These are phyloP conservation scores for Ceratobasidium sp. DNA, from an alignment of 1,284 basidiomycete genomes.

Conservation along the genomic window DNA sequence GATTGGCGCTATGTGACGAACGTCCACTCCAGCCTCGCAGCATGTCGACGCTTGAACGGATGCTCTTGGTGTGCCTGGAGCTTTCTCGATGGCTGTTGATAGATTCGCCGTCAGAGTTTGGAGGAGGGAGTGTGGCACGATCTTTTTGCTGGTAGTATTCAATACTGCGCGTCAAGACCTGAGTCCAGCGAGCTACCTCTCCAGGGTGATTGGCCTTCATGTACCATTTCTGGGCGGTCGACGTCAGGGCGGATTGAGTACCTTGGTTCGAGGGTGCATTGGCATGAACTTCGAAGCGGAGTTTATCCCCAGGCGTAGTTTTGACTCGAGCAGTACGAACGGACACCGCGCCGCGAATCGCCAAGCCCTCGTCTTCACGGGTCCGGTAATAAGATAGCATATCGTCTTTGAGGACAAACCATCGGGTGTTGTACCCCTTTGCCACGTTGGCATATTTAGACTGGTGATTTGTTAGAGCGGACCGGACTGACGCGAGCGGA, in stretches of 20 bases:
- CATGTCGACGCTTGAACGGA: conserved; percentile 33
- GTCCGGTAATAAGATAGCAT: conserved; percentile 88
- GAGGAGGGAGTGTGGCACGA: neutral
- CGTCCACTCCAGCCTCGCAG: conserved; percentile 33
- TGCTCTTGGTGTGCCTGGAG: conserved; percentile 17
- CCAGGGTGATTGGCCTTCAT: conserved; percentile 90
- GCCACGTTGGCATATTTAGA: conserved; percentile 93
- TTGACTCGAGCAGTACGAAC: conserved; percentile 82
- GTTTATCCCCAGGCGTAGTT: conserved; percentile 60
- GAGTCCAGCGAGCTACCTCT: conserved; percentile 88
- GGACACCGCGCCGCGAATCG: conserved; percentile 87
- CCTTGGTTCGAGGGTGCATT: conserved; percentile 49
- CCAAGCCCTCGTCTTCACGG: conserved; percentile 89
- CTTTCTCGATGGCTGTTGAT: conserved; percentile 37
- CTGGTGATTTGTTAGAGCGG: conserved; percentile 40
- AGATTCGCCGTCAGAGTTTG: conserved; percentile 43
- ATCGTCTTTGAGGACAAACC: conserved; percentile 93
- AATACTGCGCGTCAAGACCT: conserved; percentile 75
- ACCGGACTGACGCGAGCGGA: neutral
- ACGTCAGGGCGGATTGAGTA: conserved; percentile 30
- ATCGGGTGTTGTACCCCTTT: conserved; percentile 88
- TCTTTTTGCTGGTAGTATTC: conserved; percentile 58
- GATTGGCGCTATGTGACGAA: conserved; percentile 22
- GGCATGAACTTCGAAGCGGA: conserved; percentile 85
- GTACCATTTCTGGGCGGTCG: conserved; percentile 78